Conservation (phyloP, 495 filamentous ascomycete species). For the Podospora appendiculata region DNA sequence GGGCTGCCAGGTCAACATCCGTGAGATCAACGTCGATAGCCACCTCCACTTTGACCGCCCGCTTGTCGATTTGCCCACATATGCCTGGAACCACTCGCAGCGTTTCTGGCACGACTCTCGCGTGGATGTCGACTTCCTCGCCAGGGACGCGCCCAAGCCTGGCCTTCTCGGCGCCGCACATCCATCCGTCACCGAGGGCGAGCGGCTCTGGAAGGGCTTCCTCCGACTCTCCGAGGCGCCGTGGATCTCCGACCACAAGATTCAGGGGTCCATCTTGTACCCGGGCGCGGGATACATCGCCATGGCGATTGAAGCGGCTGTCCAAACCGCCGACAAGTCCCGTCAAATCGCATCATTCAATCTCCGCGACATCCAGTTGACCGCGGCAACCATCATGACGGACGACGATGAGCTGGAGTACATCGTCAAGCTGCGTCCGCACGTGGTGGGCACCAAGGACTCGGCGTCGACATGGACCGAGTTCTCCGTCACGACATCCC, state of each 20-base stretch:
- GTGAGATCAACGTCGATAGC: not conserved
- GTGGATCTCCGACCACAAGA: slow-evolving; percentile 42
- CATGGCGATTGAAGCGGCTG: slow-evolving; percentile 42
- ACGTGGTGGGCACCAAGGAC: not conserved
- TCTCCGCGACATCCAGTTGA: slow-evolving; percentile 20
- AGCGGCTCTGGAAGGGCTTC: slow-evolving; percentile 36
- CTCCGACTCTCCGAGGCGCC: slow-evolving; percentile 30
- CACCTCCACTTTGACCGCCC: no score
- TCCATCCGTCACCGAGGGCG: slow-evolving; percentile 27
- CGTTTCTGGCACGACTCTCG: slow-evolving; percentile 34
- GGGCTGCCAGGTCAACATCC: slow-evolving; percentile 1
- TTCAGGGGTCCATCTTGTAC: slow-evolving; percentile 32
- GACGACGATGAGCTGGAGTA: slow-evolving; percentile 3
- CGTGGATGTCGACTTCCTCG: slow-evolving; percentile 32
- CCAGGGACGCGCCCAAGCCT: slow-evolving; percentile 23
- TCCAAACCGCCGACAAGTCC: no score
- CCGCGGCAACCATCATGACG: slow-evolving; percentile 8
- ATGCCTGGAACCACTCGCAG: slow-evolving; percentile 32
- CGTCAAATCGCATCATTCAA: slow-evolving; percentile 6
- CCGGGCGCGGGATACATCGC: slow-evolving; percentile 48
- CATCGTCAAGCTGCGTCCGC: not conserved
- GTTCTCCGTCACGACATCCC: not conserved
- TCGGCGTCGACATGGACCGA: not conserved
- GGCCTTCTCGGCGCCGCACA: slow-evolving; percentile 34
- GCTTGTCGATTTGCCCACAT: slow-evolving; percentile 20